A percentile compares a stretch with the other conserved stretches of the same genome.
These are phyloP conservation scores for Yamadazyma buinensis DNA, from an alignment of 1,139 yeast genomes.

Conservation along the genomic window DNA sequence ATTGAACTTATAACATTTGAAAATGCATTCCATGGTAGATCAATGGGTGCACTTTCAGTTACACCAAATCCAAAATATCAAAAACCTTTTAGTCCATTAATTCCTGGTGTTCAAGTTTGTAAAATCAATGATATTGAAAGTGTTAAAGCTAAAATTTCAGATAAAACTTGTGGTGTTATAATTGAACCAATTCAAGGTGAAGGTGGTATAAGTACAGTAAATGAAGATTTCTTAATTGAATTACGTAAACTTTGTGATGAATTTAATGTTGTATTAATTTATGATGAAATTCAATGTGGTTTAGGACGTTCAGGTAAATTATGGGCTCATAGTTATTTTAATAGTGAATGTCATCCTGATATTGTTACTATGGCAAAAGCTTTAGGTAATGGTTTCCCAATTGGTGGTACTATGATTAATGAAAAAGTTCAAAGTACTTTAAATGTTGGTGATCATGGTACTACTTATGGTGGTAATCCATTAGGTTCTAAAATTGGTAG, in stretches of 20 bases:
- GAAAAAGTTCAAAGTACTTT: constrained; percentile 70
- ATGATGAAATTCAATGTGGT: constrained; percentile 97
- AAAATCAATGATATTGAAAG: constrained; percentile 56
- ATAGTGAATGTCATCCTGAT: constrained; percentile 85
- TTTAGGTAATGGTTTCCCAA: constrained; percentile 95
- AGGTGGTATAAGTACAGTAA: constrained; percentile 82
- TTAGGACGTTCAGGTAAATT: constrained; percentile 87
- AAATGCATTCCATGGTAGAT: constrained; percentile 90
- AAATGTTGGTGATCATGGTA: constrained; percentile 93
- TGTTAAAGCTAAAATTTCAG: constrained; percentile 53
- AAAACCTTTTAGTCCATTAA: constrained; percentile 81
- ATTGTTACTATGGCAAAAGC: constrained; percentile 94
- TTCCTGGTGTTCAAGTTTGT: constrained; percentile 78
- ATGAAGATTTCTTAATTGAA: constrained; percentile 58
- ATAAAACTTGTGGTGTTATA: constrained; percentile 83
- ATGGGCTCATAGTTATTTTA: constrained; percentile 85
- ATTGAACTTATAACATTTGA: constrained; percentile 79
- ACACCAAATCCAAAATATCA: constrained; percentile 93
- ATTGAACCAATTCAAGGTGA: constrained; percentile 98
- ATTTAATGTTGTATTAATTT: constrained; percentile 73
- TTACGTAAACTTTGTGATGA: constrained; percentile 67
- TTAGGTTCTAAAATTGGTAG: constrained; percentile 79
- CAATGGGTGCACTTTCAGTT: constrained; percentile 89
- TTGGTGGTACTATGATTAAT: constrained; percentile 88
- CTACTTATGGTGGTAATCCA: constrained; percentile 97